These are phyloP conservation scores for Podospora conica DNA, from an alignment of 495 filamentous ascomycete species.

Conservation along the genomic window DNA sequence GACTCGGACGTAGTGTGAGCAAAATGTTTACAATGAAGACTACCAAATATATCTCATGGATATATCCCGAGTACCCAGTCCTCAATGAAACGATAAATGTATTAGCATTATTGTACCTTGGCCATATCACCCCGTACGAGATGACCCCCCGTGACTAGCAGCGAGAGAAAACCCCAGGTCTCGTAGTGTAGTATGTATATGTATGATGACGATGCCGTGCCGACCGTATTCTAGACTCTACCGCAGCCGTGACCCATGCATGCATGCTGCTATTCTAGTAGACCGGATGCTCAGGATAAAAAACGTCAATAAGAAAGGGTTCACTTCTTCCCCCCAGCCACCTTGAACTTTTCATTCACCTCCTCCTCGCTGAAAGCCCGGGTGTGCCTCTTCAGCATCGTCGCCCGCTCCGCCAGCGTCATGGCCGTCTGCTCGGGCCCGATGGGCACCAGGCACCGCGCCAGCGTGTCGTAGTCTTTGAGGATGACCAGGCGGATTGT, in stretches of 20 bases:
- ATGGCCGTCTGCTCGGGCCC: conserved; percentile 54
- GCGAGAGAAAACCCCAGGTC: background rate
- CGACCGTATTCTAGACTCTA: background rate
- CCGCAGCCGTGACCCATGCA: background rate
- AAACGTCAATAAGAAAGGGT: background rate
- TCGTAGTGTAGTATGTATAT: background rate
- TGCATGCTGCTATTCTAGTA: background rate
- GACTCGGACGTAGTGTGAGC: too few relatives aligned
- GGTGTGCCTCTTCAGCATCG: conserved; percentile 58
- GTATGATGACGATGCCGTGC: background rate
- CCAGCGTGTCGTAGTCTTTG: conserved; percentile 61
- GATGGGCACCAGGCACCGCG: conserved; percentile 61
- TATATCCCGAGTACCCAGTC: too few relatives aligned
- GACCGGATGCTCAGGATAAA: background rate
- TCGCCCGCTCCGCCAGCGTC: conserved; percentile 51
- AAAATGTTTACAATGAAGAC: too few relatives aligned
- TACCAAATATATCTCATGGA: too few relatives aligned
- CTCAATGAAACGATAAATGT: too few relatives aligned
- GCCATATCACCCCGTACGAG: too few relatives aligned
- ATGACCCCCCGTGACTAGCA: too few relatives aligned
- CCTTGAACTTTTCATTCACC: conserved; percentile 41
- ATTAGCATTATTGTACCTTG: too few relatives aligned
- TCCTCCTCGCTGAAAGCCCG: conserved; percentile 53
- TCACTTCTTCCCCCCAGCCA: background rate
- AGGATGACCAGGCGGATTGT: conserved; percentile 48